A percentile compares a stretch with the other conserved stretches of the same genome.
These are phyloP conservation scores for Pichia sp. DNA, from an alignment of 1,139 yeast species.

Conservation along the genomic window DNA sequence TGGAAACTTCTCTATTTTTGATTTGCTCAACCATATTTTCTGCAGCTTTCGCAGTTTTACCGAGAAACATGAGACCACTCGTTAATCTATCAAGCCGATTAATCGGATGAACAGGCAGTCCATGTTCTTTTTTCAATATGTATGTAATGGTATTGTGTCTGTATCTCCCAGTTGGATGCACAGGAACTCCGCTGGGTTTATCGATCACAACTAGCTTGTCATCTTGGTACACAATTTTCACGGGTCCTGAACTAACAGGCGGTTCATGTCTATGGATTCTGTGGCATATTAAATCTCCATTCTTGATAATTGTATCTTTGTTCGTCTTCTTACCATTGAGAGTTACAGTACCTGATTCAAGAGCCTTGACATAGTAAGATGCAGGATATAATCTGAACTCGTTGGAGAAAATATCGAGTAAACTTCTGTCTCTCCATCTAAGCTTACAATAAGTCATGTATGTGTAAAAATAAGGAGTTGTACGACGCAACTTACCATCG, in stretches of 20 bases:
- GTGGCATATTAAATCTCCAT: slow-evolving; percentile 84
- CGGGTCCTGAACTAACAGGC: slow-evolving; percentile 66
- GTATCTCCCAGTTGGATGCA: slow-evolving; percentile 93
- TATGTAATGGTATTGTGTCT: slow-evolving; percentile 84
- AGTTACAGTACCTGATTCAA: slow-evolving; percentile 65
- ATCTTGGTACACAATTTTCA: slow-evolving; percentile 71
- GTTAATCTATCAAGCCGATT: slow-evolving; percentile 88
- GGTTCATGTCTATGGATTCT: slow-evolving; percentile 88
- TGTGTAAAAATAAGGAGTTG: slow-evolving; percentile 81
- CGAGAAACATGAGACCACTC: slow-evolving; percentile 90
- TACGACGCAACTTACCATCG: slow-evolving; percentile 60
- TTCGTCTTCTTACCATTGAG: slow-evolving; percentile 61
- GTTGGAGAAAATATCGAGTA: slow-evolving; percentile 69
- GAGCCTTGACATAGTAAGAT: slow-evolving; percentile 60
- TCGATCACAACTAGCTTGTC: slow-evolving; percentile 79
- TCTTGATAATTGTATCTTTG: slow-evolving; percentile 58
- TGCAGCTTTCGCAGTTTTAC: slow-evolving; percentile 77
- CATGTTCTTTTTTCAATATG: slow-evolving; percentile 61
- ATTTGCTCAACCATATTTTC: slow-evolving; percentile 69
- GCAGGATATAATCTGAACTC: slow-evolving; percentile 83
- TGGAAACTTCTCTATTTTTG: slow-evolving; percentile 65
- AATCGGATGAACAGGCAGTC: slow-evolving; percentile 72
- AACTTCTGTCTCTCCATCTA: slow-evolving; percentile 80
- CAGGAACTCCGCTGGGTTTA: slow-evolving; percentile 94
- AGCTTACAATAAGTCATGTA: slow-evolving; percentile 86